phyloP scores from a whole-genome alignment of 1,284 basidiomycete genomes.

The Bondarzewia mesenterica region DNA sequence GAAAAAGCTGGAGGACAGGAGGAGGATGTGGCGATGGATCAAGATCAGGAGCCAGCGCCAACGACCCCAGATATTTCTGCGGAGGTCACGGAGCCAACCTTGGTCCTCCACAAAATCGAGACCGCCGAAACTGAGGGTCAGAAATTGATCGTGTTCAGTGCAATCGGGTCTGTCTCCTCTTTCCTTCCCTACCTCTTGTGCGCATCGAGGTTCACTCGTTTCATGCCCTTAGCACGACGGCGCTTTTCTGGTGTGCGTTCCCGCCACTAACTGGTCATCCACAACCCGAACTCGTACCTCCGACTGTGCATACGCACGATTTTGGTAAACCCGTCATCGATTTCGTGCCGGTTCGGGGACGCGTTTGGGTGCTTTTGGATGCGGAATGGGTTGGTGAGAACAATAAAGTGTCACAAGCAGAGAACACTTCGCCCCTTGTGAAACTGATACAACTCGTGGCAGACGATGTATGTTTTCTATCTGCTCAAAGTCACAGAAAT shows the following conservation, averaged over 20 bases:
- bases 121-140: slow-evolving; percentile 26
- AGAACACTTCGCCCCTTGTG: not conserved
- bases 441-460: slow-evolving; percentile 7
- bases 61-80: not conserved
- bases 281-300: slow-evolving; percentile 10
- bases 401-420: not conserved
- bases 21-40: slow-evolving; percentile 8
- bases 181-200: not conserved
- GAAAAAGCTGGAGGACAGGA: too few species aligned
- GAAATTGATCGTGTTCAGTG: slow-evolving; percentile 52
- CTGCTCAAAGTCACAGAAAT: not conserved
- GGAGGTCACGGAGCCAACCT: slow-evolving; percentile 27
- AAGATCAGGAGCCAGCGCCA: slow-evolving; percentile 10
- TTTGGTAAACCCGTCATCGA: slow-evolving; percentile 52
- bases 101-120: slow-evolving; percentile 47
- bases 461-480: slow-evolving; percentile 4
- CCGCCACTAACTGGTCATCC: slow-evolving; percentile 9
- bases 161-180: slow-evolving; percentile 47
- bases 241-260: slow-evolving; percentile 42
- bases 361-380: slow-evolving; percentile 46
- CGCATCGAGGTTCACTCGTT: not conserved
- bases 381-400: slow-evolving; percentile 15
- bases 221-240: slow-evolving; percentile 45
- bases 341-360: slow-evolving; percentile 32
- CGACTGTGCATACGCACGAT: slow-evolving; percentile 33